A percentile compares a stretch with the other conserved stretches of the same genome.
phyloP scores from a whole-genome alignment of 2,329 filamentous ascomycete genomes.

The Graphilbum ipis-grandicollis region DNA sequence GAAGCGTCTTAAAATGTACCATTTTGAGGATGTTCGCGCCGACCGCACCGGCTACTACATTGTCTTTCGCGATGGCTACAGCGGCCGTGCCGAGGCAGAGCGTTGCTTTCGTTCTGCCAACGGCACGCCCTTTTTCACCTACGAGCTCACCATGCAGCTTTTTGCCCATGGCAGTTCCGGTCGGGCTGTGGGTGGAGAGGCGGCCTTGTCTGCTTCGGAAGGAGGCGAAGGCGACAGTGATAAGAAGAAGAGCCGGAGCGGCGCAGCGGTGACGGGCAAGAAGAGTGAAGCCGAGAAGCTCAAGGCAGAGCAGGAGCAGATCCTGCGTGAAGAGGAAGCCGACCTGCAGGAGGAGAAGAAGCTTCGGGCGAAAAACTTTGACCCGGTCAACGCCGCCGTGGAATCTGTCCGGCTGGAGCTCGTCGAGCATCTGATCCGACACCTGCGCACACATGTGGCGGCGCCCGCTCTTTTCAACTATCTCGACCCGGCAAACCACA shows the following conservation, averaged over 20 bases:
- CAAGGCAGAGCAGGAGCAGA: slow-evolving; percentile 47
- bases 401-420: slow-evolving; percentile 66
- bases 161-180: slow-evolving; percentile 22
- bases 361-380: slow-evolving; percentile 70
- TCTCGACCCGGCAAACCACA: slow-evolving; percentile 67
- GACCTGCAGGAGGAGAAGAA: slow-evolving; percentile 84
- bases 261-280: slow-evolving; percentile 1
- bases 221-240: slow-evolving; percentile 16
- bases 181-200: background rate
- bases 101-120: slow-evolving; percentile 66
- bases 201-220: slow-evolving; percentile 9
- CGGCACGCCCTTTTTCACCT: slow-evolving; percentile 76
- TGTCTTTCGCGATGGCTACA: slow-evolving; percentile 63
- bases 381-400: slow-evolving; percentile 74
- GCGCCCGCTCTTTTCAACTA: slow-evolving; percentile 65
- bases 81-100: slow-evolving; percentile 64
- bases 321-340: slow-evolving; percentile 54
- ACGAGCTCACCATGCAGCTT: slow-evolving; percentile 78
- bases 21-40: slow-evolving; percentile 64
- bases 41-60: slow-evolving; percentile 84
- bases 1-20: slow-evolving; percentile 70
- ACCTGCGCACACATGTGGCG: slow-evolving; percentile 76
- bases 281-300: slow-evolving; percentile 23
- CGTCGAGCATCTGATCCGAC: slow-evolving; percentile 69
- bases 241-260: slow-evolving; percentile 13